A percentile compares a stretch with the other conserved stretches of the same genome.
Conservation (phyloP, 148 eudicot genomes). For the Arbutus unedo region DNA sequence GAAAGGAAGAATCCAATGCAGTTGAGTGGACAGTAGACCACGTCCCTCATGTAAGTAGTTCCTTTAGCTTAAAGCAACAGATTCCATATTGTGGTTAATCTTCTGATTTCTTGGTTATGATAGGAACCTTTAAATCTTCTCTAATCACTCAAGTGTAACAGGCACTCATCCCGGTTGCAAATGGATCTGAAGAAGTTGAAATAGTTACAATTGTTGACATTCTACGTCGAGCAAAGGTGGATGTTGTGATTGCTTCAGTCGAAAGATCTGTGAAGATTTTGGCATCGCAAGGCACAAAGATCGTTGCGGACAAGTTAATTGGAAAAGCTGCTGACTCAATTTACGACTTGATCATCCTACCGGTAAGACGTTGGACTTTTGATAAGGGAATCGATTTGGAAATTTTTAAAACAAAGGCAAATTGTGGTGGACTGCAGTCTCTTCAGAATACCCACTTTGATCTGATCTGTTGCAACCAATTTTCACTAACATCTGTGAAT, state of each 20-base stretch:
- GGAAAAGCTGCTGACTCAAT: slow-evolving; percentile 51
- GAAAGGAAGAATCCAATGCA: slow-evolving; percentile 71
- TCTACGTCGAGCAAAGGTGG: slow-evolving; percentile 75
- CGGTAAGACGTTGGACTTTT: slow-evolving; percentile 46
- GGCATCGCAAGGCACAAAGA: slow-evolving; percentile 70
- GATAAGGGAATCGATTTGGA: neutral
- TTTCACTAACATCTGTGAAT: neutral
- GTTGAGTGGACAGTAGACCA: slow-evolving; percentile 73
- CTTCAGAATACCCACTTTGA: neutral
- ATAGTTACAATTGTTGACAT: slow-evolving; percentile 66
- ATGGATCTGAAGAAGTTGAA: slow-evolving; percentile 80
- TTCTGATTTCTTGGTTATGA: neutral
- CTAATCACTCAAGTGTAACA: slow-evolving; percentile 20
- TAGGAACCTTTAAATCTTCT: neutral
- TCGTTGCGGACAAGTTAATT: slow-evolving; percentile 68
- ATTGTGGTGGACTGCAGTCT: neutral
- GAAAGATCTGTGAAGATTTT: slow-evolving; percentile 58
- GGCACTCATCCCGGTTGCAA: slow-evolving; percentile 91
- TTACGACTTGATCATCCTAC: slow-evolving; percentile 78
- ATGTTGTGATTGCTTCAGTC: slow-evolving; percentile 76
- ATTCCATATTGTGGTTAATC: neutral
- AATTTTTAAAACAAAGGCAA: neutral
- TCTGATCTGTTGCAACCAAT: neutral
- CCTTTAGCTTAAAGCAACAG: neutral
- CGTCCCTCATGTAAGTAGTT: slow-evolving; percentile 58